phyloP scores from a whole-genome alignment of 2,329 filamentous ascomycete genomes.

The Penicillium sp. region DNA sequence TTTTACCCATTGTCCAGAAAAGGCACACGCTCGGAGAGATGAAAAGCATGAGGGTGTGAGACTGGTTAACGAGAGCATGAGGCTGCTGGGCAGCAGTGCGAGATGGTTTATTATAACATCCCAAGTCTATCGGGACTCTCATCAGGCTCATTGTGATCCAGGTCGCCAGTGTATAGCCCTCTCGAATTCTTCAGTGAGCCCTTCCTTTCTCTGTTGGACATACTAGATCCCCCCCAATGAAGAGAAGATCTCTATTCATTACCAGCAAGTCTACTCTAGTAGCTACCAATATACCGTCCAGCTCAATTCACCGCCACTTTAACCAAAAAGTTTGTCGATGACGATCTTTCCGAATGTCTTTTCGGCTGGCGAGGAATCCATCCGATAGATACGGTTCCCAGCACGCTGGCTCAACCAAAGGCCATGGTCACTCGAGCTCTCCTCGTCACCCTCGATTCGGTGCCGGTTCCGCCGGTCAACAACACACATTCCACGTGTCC shows the following conservation, averaged over 20 bases:
- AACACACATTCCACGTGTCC: constrained; percentile 90
- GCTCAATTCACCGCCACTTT: not conserved
- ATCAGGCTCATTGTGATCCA: not conserved
- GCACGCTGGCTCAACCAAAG: constrained; percentile 73
- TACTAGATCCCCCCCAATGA: not conserved
- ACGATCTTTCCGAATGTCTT: constrained; percentile 66
- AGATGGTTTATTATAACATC: too few relatives aligned
- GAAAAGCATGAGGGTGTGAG: too few relatives aligned
- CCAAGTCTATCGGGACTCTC: too few relatives aligned
- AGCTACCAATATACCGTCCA: not conserved
- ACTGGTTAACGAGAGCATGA: too few relatives aligned
- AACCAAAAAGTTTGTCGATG: constrained; percentile 44
- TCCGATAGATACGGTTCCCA: constrained; percentile 79
- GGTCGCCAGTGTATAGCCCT: constrained; percentile 2
- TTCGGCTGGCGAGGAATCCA: constrained; percentile 68
- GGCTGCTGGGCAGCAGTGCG: too few relatives aligned
- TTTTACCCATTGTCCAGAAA: too few relatives aligned
- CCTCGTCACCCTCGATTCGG: constrained; percentile 50
- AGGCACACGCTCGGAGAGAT: too few relatives aligned
- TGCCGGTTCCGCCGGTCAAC: constrained; percentile 67
- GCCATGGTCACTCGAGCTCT: constrained; percentile 69
- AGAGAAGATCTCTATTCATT: not conserved
- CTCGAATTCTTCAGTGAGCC: too few relatives aligned
- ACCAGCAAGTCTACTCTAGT: not conserved
- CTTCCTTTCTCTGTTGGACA: too few relatives aligned